Percentiles rank a stretch among this genome's conserved stretches.
These are phyloP conservation scores for Gliomastix tumulicola DNA, from an alignment of 2,329 filamentous ascomycete species.

Conservation along the genomic window DNA sequence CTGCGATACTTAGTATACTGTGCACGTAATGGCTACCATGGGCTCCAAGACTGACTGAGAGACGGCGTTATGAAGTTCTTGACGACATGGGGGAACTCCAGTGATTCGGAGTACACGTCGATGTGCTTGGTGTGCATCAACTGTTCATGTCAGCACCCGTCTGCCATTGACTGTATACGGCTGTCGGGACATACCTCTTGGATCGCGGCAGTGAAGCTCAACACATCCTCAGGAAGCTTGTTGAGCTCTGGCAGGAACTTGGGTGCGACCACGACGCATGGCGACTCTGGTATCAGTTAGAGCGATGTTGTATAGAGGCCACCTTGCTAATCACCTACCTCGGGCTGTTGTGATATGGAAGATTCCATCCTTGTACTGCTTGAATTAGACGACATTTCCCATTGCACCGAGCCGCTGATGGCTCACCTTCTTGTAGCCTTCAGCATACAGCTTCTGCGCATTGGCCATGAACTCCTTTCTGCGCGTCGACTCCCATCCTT, in stretches of 20 bases:
- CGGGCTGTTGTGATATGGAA: conserved; percentile 17
- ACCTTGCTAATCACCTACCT: conserved; percentile 3
- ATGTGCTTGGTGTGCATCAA: conserved; percentile 24
- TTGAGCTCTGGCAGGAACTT: conserved; percentile 15
- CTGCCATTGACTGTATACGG: background rate
- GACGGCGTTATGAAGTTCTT: conserved; percentile 22
- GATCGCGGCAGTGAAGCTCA: conserved; percentile 5
- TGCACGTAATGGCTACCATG: background rate
- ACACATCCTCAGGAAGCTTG: conserved; percentile 5
- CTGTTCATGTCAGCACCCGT: conserved; percentile 5
- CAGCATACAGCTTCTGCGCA: too few relatives aligned
- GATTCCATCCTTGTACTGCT: conserved; percentile 20
- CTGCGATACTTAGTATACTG: conserved; percentile 5
- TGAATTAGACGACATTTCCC: too few relatives aligned
- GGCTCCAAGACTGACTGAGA: background rate
- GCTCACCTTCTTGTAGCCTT: conserved; percentile 3
- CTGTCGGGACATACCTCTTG: conserved; percentile 5
- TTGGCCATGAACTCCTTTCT: too few relatives aligned
- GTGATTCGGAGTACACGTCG: conserved; percentile 13
- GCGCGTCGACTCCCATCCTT: too few relatives aligned
- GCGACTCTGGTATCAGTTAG: conserved; percentile 7
- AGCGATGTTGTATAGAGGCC: background rate
- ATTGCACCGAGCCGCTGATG: too few relatives aligned
- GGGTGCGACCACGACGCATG: conserved; percentile 18
- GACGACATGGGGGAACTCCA: conserved; percentile 17